Base-by-base conservation (phyloP, 495 filamentous ascomycete species). In the Tuber umbilicatum region DNA sequence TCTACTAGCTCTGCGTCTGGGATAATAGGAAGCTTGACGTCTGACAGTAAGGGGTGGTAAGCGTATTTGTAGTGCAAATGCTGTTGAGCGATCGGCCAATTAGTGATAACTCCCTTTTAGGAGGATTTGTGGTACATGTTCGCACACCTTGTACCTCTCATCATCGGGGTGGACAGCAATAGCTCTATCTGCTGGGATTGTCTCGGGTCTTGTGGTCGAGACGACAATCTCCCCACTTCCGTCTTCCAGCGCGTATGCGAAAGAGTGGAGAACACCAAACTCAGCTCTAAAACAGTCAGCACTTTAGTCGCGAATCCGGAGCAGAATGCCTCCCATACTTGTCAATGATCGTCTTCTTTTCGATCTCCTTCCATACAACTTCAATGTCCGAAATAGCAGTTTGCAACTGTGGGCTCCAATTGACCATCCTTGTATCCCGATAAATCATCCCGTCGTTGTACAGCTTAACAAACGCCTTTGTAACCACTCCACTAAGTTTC, bases 391-490 rank as follows among this genome's bases (percentile, higher is more conserved):
- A 91, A 50, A 94, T 84, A 10, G 91, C 89, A n/a, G 91, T 94
- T 80, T 90, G 91, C 71, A 93, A 84, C 50, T 87, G 85, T 35
- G 87, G 87, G 84, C 89, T 92, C 91, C 91, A 94, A 83, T 93
- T 92, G 69, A 94, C 91, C 72, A 94, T 87, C 71, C 90, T 87
- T 81, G 92, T 91, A 60, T 89, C 88, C 76, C 91, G 86, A 83
- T 94, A 94, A 77, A 94, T 93, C 50, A 88, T 86, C 21, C 91
- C 91, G 83, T 93, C 89, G 73, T 93, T 89, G 81, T 93, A 90
- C 35, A 94, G 85, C 68, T 85, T 86, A 55, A 91, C 87, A 81
- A 94, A 94, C 27, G 90, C 91, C 82, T 91, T 89, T 23, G 87
- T 89, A 69, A 92, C 90, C 68, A 91, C 91, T 37, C 86, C 85